phyloP scores from a whole-genome alignment of 305 asterid genomes.

The Solanum hybrid region DNA sequence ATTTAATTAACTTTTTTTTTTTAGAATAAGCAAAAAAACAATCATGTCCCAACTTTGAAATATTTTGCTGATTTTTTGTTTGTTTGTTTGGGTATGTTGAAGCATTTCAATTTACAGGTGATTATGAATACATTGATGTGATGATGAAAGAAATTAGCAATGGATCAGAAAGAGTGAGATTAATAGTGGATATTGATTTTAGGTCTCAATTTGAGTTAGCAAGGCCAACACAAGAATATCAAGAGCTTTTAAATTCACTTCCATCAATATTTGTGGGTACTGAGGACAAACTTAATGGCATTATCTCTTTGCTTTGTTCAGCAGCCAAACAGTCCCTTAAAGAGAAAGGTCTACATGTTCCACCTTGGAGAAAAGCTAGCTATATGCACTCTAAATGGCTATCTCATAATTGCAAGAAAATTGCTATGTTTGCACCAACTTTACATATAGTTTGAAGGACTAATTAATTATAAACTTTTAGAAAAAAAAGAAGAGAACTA shows the following conservation, averaged over 20 bases:
- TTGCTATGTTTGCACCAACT: conserved; percentile 11
- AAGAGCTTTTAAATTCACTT: conserved; percentile 32
- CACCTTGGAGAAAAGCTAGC: conserved; percentile 53
- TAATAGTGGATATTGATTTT: conserved; percentile 47
- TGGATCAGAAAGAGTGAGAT: conserved; percentile 16
- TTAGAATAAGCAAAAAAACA: not conserved
- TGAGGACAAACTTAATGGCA: conserved; percentile 31
- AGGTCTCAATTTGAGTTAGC: conserved; percentile 41
- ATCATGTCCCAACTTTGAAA: not conserved
- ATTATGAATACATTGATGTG: conserved; percentile 54
- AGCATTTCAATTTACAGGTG: conserved; percentile 32
- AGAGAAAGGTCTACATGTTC: conserved; percentile 43
- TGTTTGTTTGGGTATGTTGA: not conserved
- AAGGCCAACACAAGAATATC: conserved; percentile 42
- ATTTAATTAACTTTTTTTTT: not conserved
- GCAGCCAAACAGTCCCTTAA: conserved; percentile 51
- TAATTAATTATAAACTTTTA: not conserved
- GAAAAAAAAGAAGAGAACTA: not conserved
- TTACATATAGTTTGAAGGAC: not conserved
- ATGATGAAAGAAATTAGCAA: conserved; percentile 20
- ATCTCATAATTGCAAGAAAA: conserved; percentile 33
- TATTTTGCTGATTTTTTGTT: not conserved
- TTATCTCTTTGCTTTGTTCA: conserved; percentile 34
- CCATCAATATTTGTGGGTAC: conserved; percentile 50
- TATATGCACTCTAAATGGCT: conserved; percentile 60